Evolutionary conservation across 148 eudicot genomes (phyloP).

Genomic region (Pouteria glomerata): DNA sequence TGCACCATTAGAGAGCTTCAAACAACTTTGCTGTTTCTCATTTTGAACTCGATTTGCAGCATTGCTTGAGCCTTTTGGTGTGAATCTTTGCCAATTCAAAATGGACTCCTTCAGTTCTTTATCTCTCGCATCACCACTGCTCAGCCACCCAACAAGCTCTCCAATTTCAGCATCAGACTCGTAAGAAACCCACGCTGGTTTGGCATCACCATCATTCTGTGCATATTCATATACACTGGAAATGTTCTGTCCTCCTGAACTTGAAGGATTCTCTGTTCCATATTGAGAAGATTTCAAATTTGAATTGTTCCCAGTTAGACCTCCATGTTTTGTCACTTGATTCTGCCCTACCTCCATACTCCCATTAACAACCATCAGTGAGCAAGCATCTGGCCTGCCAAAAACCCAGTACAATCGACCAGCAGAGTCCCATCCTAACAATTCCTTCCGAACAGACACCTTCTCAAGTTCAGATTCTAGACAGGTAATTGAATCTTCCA

Average conservation of each 20-base stretch:
- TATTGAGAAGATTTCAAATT: background rate
- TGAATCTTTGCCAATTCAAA: conserved; percentile 28
- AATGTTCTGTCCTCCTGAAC: conserved; percentile 1
- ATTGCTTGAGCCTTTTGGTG: conserved; percentile 1
- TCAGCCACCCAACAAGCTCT: conserved; percentile 37
- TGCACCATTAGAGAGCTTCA: conserved; percentile 7
- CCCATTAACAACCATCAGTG: conserved; percentile 25
- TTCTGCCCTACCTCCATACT: conserved; percentile 10
- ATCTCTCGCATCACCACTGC: conserved; percentile 33
- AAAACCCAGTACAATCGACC: conserved; percentile 47
- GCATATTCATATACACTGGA: conserved; percentile 9
- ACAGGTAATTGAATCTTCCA: conserved; percentile 27
- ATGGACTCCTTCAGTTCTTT: conserved; percentile 43
- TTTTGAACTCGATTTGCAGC: conserved; percentile 14
- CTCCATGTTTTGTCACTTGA: background rate
- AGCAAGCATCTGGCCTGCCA: conserved; percentile 19
- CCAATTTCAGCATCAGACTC: conserved; percentile 34
- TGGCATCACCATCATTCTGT: conserved; percentile 11
- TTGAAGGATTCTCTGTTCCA: conserved; percentile 10
- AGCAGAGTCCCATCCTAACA: conserved; percentile 41
- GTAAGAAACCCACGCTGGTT: conserved; percentile 31
- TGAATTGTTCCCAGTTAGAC: background rate
- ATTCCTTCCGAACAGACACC: conserved; percentile 35
- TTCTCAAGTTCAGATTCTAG: conserved; percentile 33
- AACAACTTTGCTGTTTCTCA: conserved; percentile 6